Base-by-base conservation (phyloP, 257 asterid genomes). In the Cinchona pubescens region DNA sequence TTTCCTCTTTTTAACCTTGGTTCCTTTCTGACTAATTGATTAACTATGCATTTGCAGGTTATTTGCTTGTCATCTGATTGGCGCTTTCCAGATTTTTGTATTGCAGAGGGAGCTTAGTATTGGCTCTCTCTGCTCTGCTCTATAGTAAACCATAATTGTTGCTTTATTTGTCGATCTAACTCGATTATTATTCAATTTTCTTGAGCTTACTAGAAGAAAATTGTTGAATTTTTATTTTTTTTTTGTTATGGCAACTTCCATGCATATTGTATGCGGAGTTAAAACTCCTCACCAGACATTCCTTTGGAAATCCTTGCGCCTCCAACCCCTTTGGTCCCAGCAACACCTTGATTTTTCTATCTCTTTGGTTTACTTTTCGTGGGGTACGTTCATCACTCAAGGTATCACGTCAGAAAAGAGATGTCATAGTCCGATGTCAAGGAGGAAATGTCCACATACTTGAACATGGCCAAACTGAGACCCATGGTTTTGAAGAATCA, bases 241-340 rank as follows among this genome's bases (percentile, higher is more conserved):
- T 16, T 14, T 23, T 53, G 1, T 37, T 19, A 88, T 89, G 97
- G 91, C 89, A 56, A 72, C 87, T 37, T 46, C 87, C 35, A 79
- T 88, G 92, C 87, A 80, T 77, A 75, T 27, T 25, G 27, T 79
- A 34, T 77, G 75, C 67, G 91, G 90, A 75, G 84, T 86, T 74
- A 83, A 78, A 82, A 79, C 88, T 76, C 80, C 87, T 11, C 32
- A 23, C 55, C 65, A 79, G 18, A 59, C 84, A 68, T 38, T 76
- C 79, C 38, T 80, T 51, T 73, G 72, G 63, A 76, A 76, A 62
- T 81, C 80, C 23, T 73, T 79, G 15, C 74, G 56, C 66, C 78
- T 30, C 73, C 88, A 62, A 56, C 83, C 84, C 51, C 30, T 71
- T 62, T 53, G 65, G 58, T 38, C 72, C 59, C 80, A 49, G 56